Evolutionary conservation across 1,139 yeast species (phyloP), one percentile per base, ranked within the genome.

Genomic region (Sugiyamaella sp.): DNA sequence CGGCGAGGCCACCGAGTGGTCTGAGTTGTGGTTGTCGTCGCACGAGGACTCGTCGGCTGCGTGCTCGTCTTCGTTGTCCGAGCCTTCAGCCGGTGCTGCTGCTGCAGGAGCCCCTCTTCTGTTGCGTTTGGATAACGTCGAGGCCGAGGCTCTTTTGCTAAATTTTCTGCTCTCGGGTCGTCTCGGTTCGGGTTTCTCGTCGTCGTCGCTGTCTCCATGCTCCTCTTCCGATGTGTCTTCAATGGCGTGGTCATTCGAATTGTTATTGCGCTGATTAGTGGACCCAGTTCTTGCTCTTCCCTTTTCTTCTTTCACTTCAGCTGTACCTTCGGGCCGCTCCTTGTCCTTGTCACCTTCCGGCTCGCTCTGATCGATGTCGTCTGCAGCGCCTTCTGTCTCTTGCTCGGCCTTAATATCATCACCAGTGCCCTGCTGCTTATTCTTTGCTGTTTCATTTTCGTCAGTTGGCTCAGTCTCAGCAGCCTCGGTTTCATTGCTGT

Each of bases 261-360:
- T 14, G 14, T 12, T 9, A 2, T 10, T 16, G 49, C 21, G 4
- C 16, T 12, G 10, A n/a, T 20, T n/a, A 9, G 27, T 27, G 24
- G 24, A 10, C 25, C 37, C 6, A 17, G 17, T 10, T 40, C 60
- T 4, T 48, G 58, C 4, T 43, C 61, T n/a, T 32, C 57, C 14
- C 8, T 58, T 4, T 45, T 61, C 16, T 46, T 61, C 27, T 43
- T 62, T 4, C 42, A 57, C 24, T 43, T 62, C 9, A 14, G 61
- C 69, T 4, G 49, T 72, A 1, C 52, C 71, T 2, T 46, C 66
- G 2, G 57, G 69, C n/a, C 48, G 66, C 3, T 38, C 43, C 22
- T 46, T 41, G 4, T 21, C 49, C 3, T 33, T 29, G 12, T 33
- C 48, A 6, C 12, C 52, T n/a, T 27, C 32, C n/a, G 9, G 60